These are phyloP conservation scores for Ceratobasidium sp. DNA, from an alignment of 1,284 basidiomycete species.

Conservation along the genomic window DNA sequence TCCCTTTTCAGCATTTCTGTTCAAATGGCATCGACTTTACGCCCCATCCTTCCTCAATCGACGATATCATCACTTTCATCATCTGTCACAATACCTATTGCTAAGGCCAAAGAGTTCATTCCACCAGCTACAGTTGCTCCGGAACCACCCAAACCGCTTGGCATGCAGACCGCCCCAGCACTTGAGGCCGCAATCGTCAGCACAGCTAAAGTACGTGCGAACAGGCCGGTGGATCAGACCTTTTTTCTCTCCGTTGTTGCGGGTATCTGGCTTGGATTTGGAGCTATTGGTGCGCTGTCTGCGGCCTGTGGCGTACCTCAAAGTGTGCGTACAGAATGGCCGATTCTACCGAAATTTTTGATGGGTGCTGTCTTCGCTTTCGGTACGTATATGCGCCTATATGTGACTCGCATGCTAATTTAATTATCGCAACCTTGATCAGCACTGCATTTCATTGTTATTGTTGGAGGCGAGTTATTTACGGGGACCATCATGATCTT, in stretches of 20 bases:
- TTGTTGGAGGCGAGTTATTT: constrained; percentile 43
- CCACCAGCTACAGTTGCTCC: not conserved
- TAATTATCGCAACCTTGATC: constrained; percentile 21
- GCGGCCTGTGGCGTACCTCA: constrained; percentile 42
- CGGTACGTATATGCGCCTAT: constrained; percentile 36
- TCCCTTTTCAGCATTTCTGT: not conserved
- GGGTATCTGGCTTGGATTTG: constrained; percentile 41
- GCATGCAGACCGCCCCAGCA: constrained; percentile 1
- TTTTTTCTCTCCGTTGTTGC: constrained; percentile 37
- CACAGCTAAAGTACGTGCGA: constrained; percentile 16
- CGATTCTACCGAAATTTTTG: constrained; percentile 42
- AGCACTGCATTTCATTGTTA: constrained; percentile 32
- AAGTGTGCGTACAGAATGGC: constrained; percentile 41
- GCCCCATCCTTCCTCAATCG: not conserved
- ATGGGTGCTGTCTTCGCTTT: constrained; percentile 42
- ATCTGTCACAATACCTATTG: not conserved
- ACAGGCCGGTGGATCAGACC: constrained; percentile 12
- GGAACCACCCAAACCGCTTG: not conserved
- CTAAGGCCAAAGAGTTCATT: not conserved
- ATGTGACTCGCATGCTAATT: not conserved
- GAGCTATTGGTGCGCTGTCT: constrained; percentile 38
- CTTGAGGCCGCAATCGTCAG: constrained; percentile 5
- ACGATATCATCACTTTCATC: constrained; percentile 13
- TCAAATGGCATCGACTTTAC: not conserved
- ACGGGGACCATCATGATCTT: constrained; percentile 43